Base-by-base conservation (phyloP, 2,329 filamentous ascomycete species). In the Fusarium sp. region DNA sequence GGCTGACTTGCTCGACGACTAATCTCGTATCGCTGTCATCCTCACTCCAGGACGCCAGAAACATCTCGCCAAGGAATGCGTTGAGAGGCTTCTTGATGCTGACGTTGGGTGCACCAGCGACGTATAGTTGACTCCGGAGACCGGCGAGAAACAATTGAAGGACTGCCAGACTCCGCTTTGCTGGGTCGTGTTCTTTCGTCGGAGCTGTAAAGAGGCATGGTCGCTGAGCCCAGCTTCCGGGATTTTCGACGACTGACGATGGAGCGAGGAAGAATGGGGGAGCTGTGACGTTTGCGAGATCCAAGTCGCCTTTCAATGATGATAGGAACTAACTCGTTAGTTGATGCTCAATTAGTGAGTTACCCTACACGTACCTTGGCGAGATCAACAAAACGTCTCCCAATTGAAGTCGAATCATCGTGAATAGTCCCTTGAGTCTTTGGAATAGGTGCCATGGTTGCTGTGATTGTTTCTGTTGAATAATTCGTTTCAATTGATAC, bases 81-180 rank as follows among this genome's bases (percentile, higher is more conserved):
- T 86, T 86, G 9, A 86, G 79, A 3, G 84, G 84, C 68, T 86
- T 86, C 74, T 84, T 84, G 75, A 85, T 84, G 64, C 83, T 84
- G 37, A 82, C 78, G 30, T 77, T 78, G 10, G 83, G 81, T 30
- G 81, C 79, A 50, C 83, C 83, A 62, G 72, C 81, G 13, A 85
- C 79, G 68, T 86, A 86, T 54, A 85, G 78, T 52, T 86, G 84
- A 55, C 79, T 82, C 30, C 80, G 76, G 42, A 86, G 79, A 7
- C 83, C 82, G 16, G 80, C 79, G 13, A 86, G 77, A 56, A 86
- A 81, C 75, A 84, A 81, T 44, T 82, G 82, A 41, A 86, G 75
- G 2, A 86, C 82, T 5, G 84, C 76, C 10, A 86, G 69, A n/a
- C 79, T 80, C 25, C 84, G 80, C 61, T 79, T 82, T 10, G 79